A percentile compares a stretch with the other conserved stretches of the same genome.
These are phyloP conservation scores for Delphinella strobiligena DNA, from an alignment of 2,329 filamentous ascomycete genomes.

Conservation along the genomic window DNA sequence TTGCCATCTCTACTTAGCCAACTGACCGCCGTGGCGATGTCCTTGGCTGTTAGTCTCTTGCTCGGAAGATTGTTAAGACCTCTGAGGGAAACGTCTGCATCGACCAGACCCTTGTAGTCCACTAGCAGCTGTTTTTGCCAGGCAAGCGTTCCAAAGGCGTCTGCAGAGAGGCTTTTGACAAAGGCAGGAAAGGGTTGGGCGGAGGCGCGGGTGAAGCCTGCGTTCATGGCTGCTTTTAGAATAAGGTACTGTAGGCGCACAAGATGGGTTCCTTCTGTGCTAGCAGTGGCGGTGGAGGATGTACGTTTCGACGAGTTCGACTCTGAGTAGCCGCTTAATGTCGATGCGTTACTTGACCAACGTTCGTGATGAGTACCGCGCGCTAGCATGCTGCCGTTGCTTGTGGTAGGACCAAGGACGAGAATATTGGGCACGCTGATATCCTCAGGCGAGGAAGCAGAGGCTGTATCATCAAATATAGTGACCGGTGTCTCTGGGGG, in stretches of 20 bases:
- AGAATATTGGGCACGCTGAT: slow-evolving; percentile 71
- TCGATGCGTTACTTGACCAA: slow-evolving; percentile 69
- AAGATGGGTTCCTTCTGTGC: slow-evolving; percentile 67
- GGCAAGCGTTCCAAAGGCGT: slow-evolving; percentile 63
- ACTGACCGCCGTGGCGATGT: slow-evolving; percentile 67
- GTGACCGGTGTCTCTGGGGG: slow-evolving; percentile 86
- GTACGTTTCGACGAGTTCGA: slow-evolving; percentile 47
- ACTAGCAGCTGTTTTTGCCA: slow-evolving; percentile 62
- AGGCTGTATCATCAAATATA: slow-evolving; percentile 77
- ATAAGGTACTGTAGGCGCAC: slow-evolving; percentile 67
- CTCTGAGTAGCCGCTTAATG: slow-evolving; percentile 68
- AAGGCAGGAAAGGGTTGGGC: slow-evolving; percentile 55
- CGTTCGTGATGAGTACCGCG: slow-evolving; percentile 46
- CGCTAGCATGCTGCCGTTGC: slow-evolving; percentile 5
- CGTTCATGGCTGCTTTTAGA: slow-evolving; percentile 74
- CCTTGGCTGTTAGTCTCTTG: slow-evolving; percentile 54
- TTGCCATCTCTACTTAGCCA: slow-evolving; percentile 62
- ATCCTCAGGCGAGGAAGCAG: slow-evolving; percentile 60
- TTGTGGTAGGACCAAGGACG: slow-evolving; percentile 57
- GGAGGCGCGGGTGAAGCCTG: slow-evolving; percentile 58
- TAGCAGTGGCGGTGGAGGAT: slow-evolving; percentile 59
- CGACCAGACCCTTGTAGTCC: slow-evolving; percentile 69
- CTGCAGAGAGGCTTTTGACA: slow-evolving; percentile 60
- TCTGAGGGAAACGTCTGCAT: slow-evolving; percentile 57
- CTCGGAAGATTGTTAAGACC: slow-evolving; percentile 42